phyloP scores from a whole-genome alignment of 129 eudicot genomes.

The Sambucus nigra region DNA sequence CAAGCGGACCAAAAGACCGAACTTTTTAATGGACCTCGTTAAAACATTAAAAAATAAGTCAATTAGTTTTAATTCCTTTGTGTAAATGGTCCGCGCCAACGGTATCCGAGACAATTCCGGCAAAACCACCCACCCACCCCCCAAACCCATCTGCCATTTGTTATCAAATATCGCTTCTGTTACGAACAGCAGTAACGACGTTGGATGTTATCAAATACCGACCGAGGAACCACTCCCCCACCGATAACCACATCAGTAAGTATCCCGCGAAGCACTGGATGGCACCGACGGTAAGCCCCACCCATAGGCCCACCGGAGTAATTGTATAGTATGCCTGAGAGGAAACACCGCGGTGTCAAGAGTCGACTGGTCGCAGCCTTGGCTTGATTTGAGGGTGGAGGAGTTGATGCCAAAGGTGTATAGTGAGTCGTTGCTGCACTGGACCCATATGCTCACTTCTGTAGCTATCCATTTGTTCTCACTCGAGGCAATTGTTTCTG shows the following conservation, averaged over 20 bases:
- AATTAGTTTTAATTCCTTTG: too few species aligned
- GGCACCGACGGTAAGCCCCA: constrained; percentile 59
- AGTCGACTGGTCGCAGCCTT: constrained; percentile 61
- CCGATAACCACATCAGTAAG: constrained; percentile 70
- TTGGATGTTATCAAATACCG: constrained; percentile 62
- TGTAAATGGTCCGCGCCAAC: too few species aligned
- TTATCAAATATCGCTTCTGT: too few species aligned
- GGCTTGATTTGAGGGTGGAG: constrained; percentile 49
- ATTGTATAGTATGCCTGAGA: constrained; percentile 62
- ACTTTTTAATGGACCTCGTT: too few species aligned
- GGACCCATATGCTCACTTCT: constrained; percentile 72
- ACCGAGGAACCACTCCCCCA: constrained; percentile 33
- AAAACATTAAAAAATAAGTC: too few species aligned
- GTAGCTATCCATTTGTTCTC: constrained; percentile 68
- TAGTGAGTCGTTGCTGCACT: constrained; percentile 74
- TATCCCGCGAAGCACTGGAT: constrained; percentile 56
- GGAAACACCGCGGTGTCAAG: constrained; percentile 53
- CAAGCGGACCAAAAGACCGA: too few species aligned
- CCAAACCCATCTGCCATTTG: too few species aligned
- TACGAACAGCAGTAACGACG: constrained; percentile 73
- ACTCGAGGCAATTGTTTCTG: too few species aligned
- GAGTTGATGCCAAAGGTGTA: constrained; percentile 94
- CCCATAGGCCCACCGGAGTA: constrained; percentile 68
- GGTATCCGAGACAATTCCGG: too few species aligned
- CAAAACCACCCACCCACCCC: too few species aligned